Evolutionary conservation across 139 green algal genomes (phyloP).

Genomic region (Nannochloris sp.): DNA sequence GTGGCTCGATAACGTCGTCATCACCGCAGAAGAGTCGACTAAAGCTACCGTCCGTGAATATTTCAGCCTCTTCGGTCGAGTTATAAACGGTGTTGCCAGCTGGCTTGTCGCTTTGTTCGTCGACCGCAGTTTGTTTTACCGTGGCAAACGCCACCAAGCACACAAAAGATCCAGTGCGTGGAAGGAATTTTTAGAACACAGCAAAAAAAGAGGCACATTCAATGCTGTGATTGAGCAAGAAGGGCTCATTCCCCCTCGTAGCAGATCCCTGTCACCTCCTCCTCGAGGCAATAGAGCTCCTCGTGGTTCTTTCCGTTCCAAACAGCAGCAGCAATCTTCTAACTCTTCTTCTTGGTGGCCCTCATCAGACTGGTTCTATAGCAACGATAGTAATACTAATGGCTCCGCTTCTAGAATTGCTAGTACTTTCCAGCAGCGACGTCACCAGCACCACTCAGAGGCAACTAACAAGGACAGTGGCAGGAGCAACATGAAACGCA

Average conservation of each 20-base stretch:
- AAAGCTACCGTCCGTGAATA: conserved; percentile 43
- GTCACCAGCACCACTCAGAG: too few relatives aligned
- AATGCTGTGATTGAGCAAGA: conserved; percentile 31
- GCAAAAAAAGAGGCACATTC: conserved; percentile 20
- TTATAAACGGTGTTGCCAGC: conserved; percentile 33
- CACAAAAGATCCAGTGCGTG: conserved; percentile 11
- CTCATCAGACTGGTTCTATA: too few relatives aligned
- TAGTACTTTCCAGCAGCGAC: too few relatives aligned
- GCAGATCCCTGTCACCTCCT: background rate
- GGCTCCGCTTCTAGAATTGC: too few relatives aligned
- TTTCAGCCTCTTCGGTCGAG: conserved; percentile 15
- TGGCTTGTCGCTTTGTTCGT: conserved; percentile 21
- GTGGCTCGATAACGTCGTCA: conserved; percentile 35
- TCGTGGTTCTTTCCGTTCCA: too few relatives aligned
- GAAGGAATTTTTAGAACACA: conserved; percentile 22
- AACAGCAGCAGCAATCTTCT: too few relatives aligned
- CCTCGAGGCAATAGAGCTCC: too few relatives aligned
- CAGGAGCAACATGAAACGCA: background rate
- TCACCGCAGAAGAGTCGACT: conserved; percentile 36
- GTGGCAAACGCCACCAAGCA: background rate
- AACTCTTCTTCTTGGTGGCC: too few relatives aligned
- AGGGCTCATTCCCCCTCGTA: background rate
- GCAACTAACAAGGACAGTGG: too few relatives aligned
- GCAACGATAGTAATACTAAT: too few relatives aligned
- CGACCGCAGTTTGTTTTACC: background rate